These are phyloP conservation scores for Medakamo hakoo DNA, from an alignment of 139 green algal genomes.

Conservation along the genomic window DNA sequence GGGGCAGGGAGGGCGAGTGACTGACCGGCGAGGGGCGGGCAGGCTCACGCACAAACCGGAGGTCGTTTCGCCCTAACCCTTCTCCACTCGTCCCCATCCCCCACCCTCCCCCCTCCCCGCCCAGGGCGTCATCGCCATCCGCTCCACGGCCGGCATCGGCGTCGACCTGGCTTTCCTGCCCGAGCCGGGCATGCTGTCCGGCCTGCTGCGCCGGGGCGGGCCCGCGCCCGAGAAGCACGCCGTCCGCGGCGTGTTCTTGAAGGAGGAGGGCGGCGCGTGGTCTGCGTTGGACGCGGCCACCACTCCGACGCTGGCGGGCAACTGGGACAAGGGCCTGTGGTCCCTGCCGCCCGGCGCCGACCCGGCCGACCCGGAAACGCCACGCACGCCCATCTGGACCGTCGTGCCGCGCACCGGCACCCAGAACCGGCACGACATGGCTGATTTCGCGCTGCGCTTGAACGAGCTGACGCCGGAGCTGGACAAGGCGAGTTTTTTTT, in stretches of 20 bases:
- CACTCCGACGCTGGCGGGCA: not conserved
- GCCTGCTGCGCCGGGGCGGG: not conserved
- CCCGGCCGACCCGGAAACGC: not conserved
- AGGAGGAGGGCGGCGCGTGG: too few relatives aligned
- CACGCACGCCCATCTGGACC: not conserved
- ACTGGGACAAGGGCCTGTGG: not conserved
- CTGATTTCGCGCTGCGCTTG: not conserved
- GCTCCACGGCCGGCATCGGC: not conserved
- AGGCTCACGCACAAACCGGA: too few relatives aligned
- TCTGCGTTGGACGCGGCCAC: not conserved
- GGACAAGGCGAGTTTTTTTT: too few relatives aligned
- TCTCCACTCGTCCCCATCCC: too few relatives aligned
- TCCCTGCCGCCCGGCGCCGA: too few relatives aligned
- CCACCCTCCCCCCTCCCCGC: too few relatives aligned
- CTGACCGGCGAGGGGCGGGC: too few relatives aligned
- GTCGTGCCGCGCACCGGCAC: not conserved
- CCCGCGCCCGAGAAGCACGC: not conserved
- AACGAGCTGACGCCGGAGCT: constrained; percentile 1
- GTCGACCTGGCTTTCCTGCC: not conserved
- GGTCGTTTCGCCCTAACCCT: too few relatives aligned
- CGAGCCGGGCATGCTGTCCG: not conserved
- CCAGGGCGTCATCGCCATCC: not conserved
- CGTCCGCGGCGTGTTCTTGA: not conserved
- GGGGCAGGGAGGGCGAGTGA: too few relatives aligned
- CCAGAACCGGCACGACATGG: not conserved